A percentile compares a stretch with the other conserved stretches of the same genome.
These are phyloP conservation scores for Scedosporium apiospermum DNA, from an alignment of 2,329 filamentous ascomycete species.

Conservation along the genomic window DNA sequence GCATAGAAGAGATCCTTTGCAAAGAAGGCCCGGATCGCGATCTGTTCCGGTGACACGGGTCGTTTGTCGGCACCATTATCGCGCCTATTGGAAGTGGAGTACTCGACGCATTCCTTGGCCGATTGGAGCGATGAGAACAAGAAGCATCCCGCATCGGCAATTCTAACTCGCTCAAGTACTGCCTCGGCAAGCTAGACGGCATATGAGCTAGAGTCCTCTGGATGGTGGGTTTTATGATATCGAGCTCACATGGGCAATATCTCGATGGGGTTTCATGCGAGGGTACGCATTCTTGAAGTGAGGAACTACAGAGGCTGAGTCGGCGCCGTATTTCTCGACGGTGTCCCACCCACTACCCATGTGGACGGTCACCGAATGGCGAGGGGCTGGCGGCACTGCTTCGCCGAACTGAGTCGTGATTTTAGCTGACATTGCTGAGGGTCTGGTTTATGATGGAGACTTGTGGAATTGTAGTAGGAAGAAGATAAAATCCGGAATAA, in stretches of 20 bases:
- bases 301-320: constrained; percentile 25
- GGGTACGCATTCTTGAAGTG: constrained; percentile 34
- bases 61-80: constrained; percentile 6
- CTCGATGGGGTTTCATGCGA: constrained; percentile 31
- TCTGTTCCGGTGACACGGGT: background rate
- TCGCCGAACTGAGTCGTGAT: background rate
- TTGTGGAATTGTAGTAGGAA: background rate
- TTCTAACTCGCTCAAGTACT: constrained; percentile 21
- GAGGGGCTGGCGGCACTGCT: background rate
- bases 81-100: constrained; percentile 24
- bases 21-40: background rate
- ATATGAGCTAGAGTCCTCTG: background rate
- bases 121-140: constrained; percentile 22
- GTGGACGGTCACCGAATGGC: constrained; percentile 28
- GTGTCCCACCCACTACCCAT: constrained; percentile 29
- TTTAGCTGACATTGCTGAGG: background rate
- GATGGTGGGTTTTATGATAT: background rate
- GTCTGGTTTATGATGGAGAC: background rate
- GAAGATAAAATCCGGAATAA: too few relatives aligned
- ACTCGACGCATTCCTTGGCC: constrained; percentile 19
- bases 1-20: background rate
- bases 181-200: constrained; percentile 24
- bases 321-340: constrained; percentile 27
- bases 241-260: constrained; percentile 21
- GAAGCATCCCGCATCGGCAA: constrained; percentile 15